Conservation (phyloP, 345 rosid genomes). For the Citrus medica region DNA sequence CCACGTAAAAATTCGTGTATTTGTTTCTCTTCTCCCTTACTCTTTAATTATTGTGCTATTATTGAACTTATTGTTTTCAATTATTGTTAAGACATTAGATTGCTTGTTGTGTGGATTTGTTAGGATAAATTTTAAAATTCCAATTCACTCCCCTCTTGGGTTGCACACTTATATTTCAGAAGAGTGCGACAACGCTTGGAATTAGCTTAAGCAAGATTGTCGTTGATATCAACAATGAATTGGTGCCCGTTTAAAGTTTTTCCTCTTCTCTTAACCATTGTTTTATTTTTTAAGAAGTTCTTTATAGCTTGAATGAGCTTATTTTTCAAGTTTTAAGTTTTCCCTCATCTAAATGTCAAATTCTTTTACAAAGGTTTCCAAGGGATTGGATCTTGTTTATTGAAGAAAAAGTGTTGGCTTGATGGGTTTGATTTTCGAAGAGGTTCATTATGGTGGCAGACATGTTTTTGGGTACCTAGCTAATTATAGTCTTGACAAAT, state of each 20-base stretch:
- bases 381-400: conserved; percentile 59
- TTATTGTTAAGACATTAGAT: too few relatives aligned
- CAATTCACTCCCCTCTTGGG: too few relatives aligned
- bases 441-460: conserved; percentile 58
- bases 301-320: neutral
- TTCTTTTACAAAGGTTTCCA: conserved; percentile 33
- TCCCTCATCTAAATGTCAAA: neutral
- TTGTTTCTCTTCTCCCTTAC: too few relatives aligned
- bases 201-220: too few relatives aligned
- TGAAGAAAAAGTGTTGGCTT: conserved; percentile 67
- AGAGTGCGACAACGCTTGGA: too few relatives aligned
- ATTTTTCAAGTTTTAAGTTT: too few relatives aligned
- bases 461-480: conserved; percentile 47
- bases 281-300: neutral
- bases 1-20: too few relatives aligned
- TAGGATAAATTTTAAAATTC: too few relatives aligned
- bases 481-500: neutral
- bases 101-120: too few relatives aligned
- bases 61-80: too few relatives aligned
- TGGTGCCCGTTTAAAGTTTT: conserved; percentile 29
- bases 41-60: too few relatives aligned
- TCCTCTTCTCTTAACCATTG: neutral
- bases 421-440: conserved; percentile 64
- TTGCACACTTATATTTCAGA: too few relatives aligned
- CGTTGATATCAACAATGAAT: conserved; percentile 57